Conservation (phyloP, 2,329 filamentous ascomycete genomes). For the Pseudogymnoascus sp. region DNA sequence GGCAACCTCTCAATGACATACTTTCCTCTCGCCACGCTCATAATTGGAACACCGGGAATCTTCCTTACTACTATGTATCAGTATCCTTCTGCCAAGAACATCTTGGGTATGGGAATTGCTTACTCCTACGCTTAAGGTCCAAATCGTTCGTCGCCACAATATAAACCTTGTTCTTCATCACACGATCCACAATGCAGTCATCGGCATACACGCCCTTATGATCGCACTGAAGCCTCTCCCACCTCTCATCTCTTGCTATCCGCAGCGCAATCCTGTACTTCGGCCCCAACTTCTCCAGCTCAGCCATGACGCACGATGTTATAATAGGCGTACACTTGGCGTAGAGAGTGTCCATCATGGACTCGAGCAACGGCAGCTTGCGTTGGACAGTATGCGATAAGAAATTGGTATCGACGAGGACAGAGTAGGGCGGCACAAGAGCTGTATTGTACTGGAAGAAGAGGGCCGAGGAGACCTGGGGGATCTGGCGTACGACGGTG, state of each 20-base stretch:
- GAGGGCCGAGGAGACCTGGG: slow-evolving; percentile 72
- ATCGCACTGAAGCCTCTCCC: slow-evolving; percentile 74
- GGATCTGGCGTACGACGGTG: slow-evolving; percentile 67
- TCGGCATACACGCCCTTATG: slow-evolving; percentile 83
- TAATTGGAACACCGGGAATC: slow-evolving; percentile 59
- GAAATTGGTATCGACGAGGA: slow-evolving; percentile 77
- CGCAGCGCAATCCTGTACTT: slow-evolving; percentile 79
- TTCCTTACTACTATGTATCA: slow-evolving; percentile 39
- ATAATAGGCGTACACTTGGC: slow-evolving; percentile 83
- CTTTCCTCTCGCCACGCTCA: slow-evolving; percentile 81
- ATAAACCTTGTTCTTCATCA: slow-evolving; percentile 65
- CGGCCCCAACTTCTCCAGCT: slow-evolving; percentile 76
- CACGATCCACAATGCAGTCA: slow-evolving; percentile 67
- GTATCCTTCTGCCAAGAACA: neutral
- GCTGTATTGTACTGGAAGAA: slow-evolving; percentile 88
- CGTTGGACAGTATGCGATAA: slow-evolving; percentile 80
- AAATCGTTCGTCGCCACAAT: slow-evolving; percentile 69
- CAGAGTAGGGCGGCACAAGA: slow-evolving; percentile 70
- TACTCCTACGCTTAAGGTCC: slow-evolving; percentile 63
- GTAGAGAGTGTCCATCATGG: slow-evolving; percentile 87
- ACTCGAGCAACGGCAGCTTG: slow-evolving; percentile 79
- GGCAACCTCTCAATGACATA: slow-evolving; percentile 91
- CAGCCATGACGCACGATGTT: slow-evolving; percentile 70
- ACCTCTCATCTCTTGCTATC: slow-evolving; percentile 79
- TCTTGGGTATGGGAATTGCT: neutral